Evolutionary conservation across 2,329 filamentous ascomycete species (phyloP), one percentile per base, ranked within the genome.

Genomic region (Botrytis cinerea): DNA sequence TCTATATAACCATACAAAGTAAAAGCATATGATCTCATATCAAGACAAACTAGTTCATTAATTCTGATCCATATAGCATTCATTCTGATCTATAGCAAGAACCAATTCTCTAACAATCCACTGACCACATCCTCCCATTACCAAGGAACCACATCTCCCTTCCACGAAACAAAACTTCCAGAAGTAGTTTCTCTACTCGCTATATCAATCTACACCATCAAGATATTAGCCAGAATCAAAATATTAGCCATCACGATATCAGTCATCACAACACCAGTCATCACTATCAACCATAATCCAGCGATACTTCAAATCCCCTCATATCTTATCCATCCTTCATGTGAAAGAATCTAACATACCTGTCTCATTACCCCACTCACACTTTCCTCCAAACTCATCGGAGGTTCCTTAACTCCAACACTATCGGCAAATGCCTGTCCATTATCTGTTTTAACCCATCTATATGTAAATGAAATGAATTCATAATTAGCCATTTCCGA

Each of bases 391-490:
- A 85, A 43, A 10, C 76, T 78, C 59, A 82, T 75, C 4, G 82
- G 80, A 0, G 84, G 83, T 59, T 80, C 74, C 1, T 78, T 72
- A 4, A 83, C 64, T 0, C 82, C 83, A 16, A 80, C 66, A 0
- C 59, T 67, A 64, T 78, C 74, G 0, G 84, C 83, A 48, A 80
- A 82, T 0, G 66, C 72, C 73, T 83, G 82, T 0, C 84, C 84
- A 79, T 84, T 83, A 7, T 82, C 83, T 0, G 84, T 86, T 73
- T 84, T 81, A 0, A 84, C 82, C 77, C 82, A 83, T 69, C 78
- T 79, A 70, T 54, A 18, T 25, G 25, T 4, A 20, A n/a, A 35
- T 38, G 8, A 57, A 6, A 35, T 14, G 48, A 51, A 14, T 2
- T 73, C n/a, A 73, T n/a, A 22, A 38, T 32, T 18, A 61, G 61